A percentile compares a stretch with the other conserved stretches of the same genome.
Evolutionary conservation across 441 rosid genomes (phyloP).

Genomic region (Euphorbia celastroides): DNA sequence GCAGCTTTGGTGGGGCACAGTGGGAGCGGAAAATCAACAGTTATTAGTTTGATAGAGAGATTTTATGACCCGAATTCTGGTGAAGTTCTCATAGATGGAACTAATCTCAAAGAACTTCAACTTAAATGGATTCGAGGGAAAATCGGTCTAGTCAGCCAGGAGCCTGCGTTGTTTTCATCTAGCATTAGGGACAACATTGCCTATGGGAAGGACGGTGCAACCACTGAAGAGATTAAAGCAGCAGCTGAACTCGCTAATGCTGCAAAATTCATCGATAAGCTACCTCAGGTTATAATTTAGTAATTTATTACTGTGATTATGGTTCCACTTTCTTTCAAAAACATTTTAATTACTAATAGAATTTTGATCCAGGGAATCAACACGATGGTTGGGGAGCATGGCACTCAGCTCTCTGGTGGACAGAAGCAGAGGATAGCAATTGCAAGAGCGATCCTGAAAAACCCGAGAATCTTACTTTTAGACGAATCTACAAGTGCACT

Average conservation of each 20-base stretch:
- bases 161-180: slow-evolving; percentile 62
- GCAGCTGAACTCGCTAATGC: slow-evolving; percentile 80
- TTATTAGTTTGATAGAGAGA: slow-evolving; percentile 67
- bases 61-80: slow-evolving; percentile 79
- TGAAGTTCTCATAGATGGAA: slow-evolving; percentile 69
- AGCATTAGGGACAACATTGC: slow-evolving; percentile 72
- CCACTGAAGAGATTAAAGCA: slow-evolving; percentile 55
- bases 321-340: neutral
- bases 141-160: slow-evolving; percentile 87
- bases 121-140: slow-evolving; percentile 72
- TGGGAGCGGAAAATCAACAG: slow-evolving; percentile 87
- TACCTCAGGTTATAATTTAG: slow-evolving; percentile 50
- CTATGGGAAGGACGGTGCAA: slow-evolving; percentile 74
- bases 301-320: neutral
- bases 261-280: slow-evolving; percentile 61
- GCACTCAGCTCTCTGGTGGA: slow-evolving; percentile 83
- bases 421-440: slow-evolving; percentile 88
- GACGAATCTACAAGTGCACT: slow-evolving; percentile 90
- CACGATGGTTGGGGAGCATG: slow-evolving; percentile 88
- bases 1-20: slow-evolving; percentile 80
- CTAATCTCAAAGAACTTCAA: slow-evolving; percentile 53
- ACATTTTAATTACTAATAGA: neutral
- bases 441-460: slow-evolving; percentile 76
- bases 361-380: slow-evolving; percentile 46
- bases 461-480: slow-evolving; percentile 67